Conservation (phyloP, 257 asterid genomes). For the Solanum sejunctum region DNA sequence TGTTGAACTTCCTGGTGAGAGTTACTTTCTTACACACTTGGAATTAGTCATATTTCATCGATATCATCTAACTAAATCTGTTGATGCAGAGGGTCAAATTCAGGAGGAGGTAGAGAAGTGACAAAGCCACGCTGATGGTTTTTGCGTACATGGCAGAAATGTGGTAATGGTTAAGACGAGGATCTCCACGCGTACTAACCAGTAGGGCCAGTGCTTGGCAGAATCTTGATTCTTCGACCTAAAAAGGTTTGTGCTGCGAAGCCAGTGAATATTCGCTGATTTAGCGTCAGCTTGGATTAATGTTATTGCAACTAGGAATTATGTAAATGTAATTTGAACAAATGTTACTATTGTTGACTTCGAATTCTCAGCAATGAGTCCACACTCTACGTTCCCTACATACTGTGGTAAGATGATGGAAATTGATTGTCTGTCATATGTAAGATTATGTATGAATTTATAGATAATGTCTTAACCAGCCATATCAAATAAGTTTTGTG, state of each 20-base stretch:
- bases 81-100: conserved; percentile 57
- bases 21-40: not conserved
- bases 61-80: not conserved
- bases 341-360: not conserved
- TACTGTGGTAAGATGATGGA: not conserved
- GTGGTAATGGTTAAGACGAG: not conserved
- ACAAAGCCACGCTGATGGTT: not conserved
- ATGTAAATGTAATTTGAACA: not conserved
- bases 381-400: not conserved
- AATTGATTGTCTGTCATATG: not conserved
- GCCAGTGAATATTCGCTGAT: not conserved
- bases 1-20: conserved; percentile 68
- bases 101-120: conserved; percentile 59
- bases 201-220: not conserved
- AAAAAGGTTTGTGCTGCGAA: not conserved
- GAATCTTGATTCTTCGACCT: not conserved
- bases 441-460: not conserved
- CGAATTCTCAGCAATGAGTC: not conserved
- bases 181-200: not conserved
- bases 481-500: not conserved
- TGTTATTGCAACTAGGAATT: not conserved
- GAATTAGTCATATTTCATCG: not conserved
- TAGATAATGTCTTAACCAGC: not conserved
- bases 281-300: not conserved
- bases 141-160: not conserved